Percentiles rank a stretch among this genome's conserved stretches.
These are phyloP conservation scores for Candida khao-thaluensis DNA, from an alignment of 805 yeast genomes.

Conservation along the genomic window DNA sequence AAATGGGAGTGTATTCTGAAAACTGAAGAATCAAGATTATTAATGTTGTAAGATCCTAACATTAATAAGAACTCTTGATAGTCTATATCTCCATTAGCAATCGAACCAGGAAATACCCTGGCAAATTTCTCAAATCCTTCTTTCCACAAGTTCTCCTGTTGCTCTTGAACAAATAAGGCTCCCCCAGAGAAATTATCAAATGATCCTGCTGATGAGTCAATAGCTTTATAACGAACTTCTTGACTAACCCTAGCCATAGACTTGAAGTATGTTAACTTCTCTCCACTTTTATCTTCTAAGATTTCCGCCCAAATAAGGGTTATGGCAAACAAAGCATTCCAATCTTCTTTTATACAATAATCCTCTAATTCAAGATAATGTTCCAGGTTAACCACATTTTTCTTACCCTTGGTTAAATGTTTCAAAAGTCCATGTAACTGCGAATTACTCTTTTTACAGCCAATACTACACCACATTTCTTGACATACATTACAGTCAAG, in stretches of 20 bases:
- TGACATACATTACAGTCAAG: constrained; percentile 64
- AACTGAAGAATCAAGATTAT: constrained; percentile 64
- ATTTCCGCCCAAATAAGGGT: constrained; percentile 54
- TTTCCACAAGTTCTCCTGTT: constrained; percentile 58
- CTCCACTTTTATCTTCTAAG: constrained; percentile 42
- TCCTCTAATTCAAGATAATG: constrained; percentile 58
- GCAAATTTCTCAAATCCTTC: constrained; percentile 53
- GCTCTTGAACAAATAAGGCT: constrained; percentile 54
- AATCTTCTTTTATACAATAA: constrained; percentile 60
- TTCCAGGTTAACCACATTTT: constrained; percentile 40
- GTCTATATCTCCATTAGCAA: constrained; percentile 21
- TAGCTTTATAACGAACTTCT: constrained; percentile 57
- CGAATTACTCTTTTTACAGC: constrained; percentile 55
- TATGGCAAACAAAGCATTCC: constrained; percentile 68
- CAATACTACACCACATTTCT: constrained; percentile 68
- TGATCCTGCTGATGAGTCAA: constrained; percentile 54
- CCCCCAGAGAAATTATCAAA: constrained; percentile 54
- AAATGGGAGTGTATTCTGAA: constrained; percentile 65
- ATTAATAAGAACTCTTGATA: constrained; percentile 58
- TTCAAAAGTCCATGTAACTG: constrained; percentile 54
- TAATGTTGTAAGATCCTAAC: constrained; percentile 73
- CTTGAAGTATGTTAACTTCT: constrained; percentile 45
- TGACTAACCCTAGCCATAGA: constrained; percentile 73
- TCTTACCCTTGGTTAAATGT: constrained; percentile 47
- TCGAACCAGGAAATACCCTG: constrained; percentile 44